These are phyloP conservation scores for Capsicum chinense DNA, from an alignment of 257 asterid genomes.

Conservation along the genomic window DNA sequence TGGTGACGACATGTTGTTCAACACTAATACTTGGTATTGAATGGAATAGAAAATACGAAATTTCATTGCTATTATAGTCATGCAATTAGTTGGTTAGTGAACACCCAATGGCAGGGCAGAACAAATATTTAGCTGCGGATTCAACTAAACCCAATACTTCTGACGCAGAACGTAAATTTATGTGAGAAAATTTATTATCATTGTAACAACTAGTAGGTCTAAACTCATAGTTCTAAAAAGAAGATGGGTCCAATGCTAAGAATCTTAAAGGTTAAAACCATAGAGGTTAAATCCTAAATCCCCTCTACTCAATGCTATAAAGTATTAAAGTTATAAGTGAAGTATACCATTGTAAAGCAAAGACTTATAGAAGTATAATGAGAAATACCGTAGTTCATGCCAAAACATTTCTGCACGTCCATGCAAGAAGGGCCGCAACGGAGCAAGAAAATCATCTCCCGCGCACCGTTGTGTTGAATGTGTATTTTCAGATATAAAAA, in stretches of 20 bases:
- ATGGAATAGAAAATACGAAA: neutral
- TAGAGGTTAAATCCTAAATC: neutral
- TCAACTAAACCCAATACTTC: no score
- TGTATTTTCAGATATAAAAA: conserved; percentile 43
- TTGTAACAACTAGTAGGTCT: no score
- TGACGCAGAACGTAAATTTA: no score
- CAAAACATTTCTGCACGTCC: conserved; percentile 52
- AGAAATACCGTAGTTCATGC: conserved; percentile 62
- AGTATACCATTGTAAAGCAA: neutral
- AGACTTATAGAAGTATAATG: neutral
- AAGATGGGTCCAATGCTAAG: no score
- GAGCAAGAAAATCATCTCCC: conserved; percentile 51
- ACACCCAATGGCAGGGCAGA: neutral
- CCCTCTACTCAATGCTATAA: neutral
- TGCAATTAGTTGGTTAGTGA: neutral
- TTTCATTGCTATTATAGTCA: neutral
- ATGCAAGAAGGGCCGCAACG: conserved; percentile 54
- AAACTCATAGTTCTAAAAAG: no score
- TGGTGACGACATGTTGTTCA: neutral
- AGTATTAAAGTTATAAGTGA: neutral
- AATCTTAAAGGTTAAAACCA: no score
- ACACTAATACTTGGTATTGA: neutral
- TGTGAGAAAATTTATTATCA: no score
- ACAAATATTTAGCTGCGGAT: no score
- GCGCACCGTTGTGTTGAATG: conserved; percentile 26